Conservation (phyloP, 2,329 filamentous ascomycete species). For the Albifimbria verrucaria region DNA sequence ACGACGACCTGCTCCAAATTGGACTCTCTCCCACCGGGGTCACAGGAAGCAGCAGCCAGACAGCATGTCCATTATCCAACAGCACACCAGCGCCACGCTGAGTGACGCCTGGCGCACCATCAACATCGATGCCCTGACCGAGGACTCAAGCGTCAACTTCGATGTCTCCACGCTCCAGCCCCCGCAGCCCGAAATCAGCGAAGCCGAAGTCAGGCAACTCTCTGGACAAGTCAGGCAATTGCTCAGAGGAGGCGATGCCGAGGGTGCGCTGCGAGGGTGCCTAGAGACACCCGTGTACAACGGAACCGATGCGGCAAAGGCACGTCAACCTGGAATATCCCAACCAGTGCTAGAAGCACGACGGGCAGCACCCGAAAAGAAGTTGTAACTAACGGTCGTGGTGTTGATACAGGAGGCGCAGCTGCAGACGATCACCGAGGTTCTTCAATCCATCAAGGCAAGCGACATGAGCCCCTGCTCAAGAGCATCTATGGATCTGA, state of each 20-base stretch:
- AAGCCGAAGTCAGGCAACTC: slow-evolving; percentile 74
- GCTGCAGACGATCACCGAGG: slow-evolving; percentile 83
- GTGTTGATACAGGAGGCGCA: slow-evolving; percentile 69
- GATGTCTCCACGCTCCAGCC: slow-evolving; percentile 81
- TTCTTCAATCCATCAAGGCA: slow-evolving; percentile 93
- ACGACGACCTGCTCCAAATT: neutral
- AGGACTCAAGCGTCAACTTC: slow-evolving; percentile 89
- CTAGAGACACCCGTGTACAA: slow-evolving; percentile 82
- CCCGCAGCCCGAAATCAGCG: slow-evolving; percentile 68
- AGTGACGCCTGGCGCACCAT: slow-evolving; percentile 78
- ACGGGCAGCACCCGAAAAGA: too few relatives aligned
- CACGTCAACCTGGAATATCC: slow-evolving; percentile 20
- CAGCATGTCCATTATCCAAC: slow-evolving; percentile 67
- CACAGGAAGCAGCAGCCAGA: too few relatives aligned
- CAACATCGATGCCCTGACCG: slow-evolving; percentile 88
- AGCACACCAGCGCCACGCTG: slow-evolving; percentile 58
- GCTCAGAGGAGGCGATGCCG: slow-evolving; percentile 78
- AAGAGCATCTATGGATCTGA: slow-evolving; percentile 74
- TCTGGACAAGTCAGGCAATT: slow-evolving; percentile 83
- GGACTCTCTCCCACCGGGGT: too few relatives aligned
- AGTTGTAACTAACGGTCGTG: neutral
- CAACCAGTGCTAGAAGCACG: neutral
- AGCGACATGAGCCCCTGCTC: slow-evolving; percentile 89
- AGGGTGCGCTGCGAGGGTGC: slow-evolving; percentile 80
- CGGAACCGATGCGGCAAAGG: slow-evolving; percentile 56